Evolutionary conservation across 306 rosid genomes (phyloP).

Genomic region (Notholithocarpus densiflorus): DNA sequence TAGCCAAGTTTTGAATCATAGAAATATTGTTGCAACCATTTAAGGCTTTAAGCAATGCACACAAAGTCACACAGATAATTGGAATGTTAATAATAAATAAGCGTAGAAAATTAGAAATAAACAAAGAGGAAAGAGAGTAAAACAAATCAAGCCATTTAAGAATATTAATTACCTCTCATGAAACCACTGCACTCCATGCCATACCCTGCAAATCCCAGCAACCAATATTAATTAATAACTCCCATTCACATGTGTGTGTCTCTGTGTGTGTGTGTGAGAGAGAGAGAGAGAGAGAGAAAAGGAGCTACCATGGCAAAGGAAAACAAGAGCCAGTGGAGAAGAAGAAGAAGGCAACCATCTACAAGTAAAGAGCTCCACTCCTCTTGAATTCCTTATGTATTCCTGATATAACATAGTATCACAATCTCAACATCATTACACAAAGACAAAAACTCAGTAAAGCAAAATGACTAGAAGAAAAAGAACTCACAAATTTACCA

Average conservation of each 20-base stretch:
- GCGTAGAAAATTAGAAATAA: background rate
- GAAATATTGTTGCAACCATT: background rate
- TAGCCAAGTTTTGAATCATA: background rate
- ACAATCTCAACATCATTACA: background rate
- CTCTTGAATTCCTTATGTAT: slow-evolving; percentile 59
- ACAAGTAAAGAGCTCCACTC: slow-evolving; percentile 68
- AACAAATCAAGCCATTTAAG: background rate
- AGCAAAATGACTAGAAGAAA: background rate
- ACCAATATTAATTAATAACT: slow-evolving; percentile 4
- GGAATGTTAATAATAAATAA: too few relatives aligned
- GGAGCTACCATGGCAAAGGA: slow-evolving; percentile 78
- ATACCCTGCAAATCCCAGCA: slow-evolving; percentile 61
- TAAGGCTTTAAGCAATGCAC: background rate
- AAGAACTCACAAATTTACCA: too few relatives aligned
- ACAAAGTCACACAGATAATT: background rate
- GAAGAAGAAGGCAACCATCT: slow-evolving; percentile 67
- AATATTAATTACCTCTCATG: slow-evolving; percentile 86
- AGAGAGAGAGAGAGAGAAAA: background rate
- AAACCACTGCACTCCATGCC: slow-evolving; percentile 93
- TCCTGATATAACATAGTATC: slow-evolving; percentile 39
- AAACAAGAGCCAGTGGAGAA: slow-evolving; percentile 69
- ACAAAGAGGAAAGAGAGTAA: background rate
- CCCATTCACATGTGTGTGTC: too few relatives aligned
- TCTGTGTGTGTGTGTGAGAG: background rate
- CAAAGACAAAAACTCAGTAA: background rate